phyloP scores from a whole-genome alignment of 176 grass and related monocot genomes.

The Aegilops tauschii region DNA sequence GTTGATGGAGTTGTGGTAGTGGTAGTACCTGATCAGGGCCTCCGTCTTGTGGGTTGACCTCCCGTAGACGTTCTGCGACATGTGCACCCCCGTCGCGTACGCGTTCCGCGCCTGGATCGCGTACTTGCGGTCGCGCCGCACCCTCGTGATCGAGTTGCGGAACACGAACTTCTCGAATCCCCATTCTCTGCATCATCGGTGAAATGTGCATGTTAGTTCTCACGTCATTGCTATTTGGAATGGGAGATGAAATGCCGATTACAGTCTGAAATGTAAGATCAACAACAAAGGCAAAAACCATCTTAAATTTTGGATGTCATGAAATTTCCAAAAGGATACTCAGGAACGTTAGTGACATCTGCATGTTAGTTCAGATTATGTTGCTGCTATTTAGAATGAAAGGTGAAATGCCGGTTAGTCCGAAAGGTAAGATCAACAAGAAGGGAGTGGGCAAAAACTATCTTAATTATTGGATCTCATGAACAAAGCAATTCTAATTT shows the following conservation, averaged over 20 bases:
- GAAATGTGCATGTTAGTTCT: background rate
- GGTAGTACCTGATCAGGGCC: constrained; percentile 79
- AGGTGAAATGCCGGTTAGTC: background rate
- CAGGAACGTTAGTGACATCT: no score
- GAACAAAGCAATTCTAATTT: background rate
- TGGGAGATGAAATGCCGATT: background rate
- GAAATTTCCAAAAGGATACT: background rate
- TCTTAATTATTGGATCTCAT: background rate
- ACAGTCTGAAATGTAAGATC: background rate
- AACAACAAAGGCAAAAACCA: background rate
- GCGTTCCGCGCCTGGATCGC: constrained; percentile 68
- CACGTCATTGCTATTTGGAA: background rate
- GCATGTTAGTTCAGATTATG: no score
- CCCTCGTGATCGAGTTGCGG: constrained; percentile 55
- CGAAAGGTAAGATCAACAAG: background rate
- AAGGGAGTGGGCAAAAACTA: background rate
- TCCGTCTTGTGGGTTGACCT: constrained; percentile 78
- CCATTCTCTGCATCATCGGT: constrained; percentile 58
- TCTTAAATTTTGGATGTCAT: background rate
- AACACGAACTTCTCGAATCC: constrained; percentile 89
- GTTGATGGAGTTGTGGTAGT: constrained; percentile 86
- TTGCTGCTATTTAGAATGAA: background rate
- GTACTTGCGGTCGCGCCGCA: constrained; percentile 84
- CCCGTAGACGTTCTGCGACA: constrained; percentile 71
- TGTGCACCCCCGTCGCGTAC: constrained; percentile 75